These are phyloP conservation scores for Miscanthus sacchariflorus DNA, from an alignment of 202 grass and related monocot genomes.

Conservation along the genomic window DNA sequence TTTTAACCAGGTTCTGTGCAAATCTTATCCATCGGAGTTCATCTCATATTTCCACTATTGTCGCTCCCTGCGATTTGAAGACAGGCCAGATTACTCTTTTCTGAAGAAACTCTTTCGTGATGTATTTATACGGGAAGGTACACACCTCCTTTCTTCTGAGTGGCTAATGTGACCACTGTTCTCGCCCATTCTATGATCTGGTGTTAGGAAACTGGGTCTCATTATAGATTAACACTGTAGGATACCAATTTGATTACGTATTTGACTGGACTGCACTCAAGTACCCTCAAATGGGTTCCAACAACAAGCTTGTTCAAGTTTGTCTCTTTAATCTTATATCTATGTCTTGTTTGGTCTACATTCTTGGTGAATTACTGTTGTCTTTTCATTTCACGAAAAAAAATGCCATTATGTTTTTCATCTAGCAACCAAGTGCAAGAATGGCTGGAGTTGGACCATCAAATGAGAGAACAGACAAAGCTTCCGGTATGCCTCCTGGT, in stretches of 20 bases:
- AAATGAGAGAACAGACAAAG: conserved; percentile 67
- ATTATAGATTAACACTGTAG: conserved; percentile 48
- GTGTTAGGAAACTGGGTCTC: not conserved
- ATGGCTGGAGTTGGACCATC: conserved; percentile 67
- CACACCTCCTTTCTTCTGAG: conserved; percentile 8
- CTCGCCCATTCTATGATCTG: not conserved
- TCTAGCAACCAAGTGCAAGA: conserved; percentile 66
- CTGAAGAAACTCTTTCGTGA: conserved; percentile 91
- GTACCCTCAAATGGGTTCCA: conserved; percentile 69
- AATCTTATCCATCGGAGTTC: conserved; percentile 87
- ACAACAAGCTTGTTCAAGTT: conserved; percentile 68
- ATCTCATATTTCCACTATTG: conserved; percentile 94
- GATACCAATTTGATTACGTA: conserved; percentile 94
- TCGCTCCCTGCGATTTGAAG: conserved; percentile 85
- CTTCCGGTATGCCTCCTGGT: conserved; percentile 55
- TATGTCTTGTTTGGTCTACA: conserved; percentile 32
- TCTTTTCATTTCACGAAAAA: conserved; percentile 10
- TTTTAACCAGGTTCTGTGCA: conserved; percentile 79
- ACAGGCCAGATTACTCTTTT: conserved; percentile 92
- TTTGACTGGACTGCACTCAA: conserved; percentile 94
- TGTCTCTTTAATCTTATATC: conserved; percentile 33
- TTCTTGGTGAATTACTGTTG: conserved; percentile 26
- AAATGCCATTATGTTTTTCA: not conserved
- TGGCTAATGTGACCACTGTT: not conserved
- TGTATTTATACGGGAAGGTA: conserved; percentile 94